Evolutionary conservation across 495 filamentous ascomycete genomes (phyloP).

Genomic region (Aspergillus ellipticus): DNA sequence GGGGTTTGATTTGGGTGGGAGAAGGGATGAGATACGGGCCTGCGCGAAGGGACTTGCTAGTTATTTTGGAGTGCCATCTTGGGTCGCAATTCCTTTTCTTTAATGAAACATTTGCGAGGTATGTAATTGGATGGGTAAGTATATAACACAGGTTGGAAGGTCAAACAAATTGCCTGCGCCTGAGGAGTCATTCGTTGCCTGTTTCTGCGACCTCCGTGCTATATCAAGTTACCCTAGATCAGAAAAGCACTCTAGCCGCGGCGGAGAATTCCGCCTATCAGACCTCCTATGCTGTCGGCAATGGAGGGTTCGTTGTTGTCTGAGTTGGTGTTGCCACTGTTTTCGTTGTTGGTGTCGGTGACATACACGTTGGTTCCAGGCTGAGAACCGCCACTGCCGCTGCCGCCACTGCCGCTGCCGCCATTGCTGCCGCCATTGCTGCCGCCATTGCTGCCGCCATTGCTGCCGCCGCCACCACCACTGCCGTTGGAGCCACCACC

Average conservation of each 20-base stretch:
- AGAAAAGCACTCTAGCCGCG: not conserved
- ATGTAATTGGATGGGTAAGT: too few relatives aligned
- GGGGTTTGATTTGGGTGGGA: not conserved
- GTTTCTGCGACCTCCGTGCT: too few relatives aligned
- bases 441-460: not conserved
- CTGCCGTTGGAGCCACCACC: not conserved
- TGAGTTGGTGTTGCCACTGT: not conserved
- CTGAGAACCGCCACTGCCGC: not conserved
- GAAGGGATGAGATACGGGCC: not conserved
- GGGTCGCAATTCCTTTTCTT: not conserved
- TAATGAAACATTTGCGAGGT: too few relatives aligned
- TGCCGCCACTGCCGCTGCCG: not conserved
- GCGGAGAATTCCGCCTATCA: not conserved
- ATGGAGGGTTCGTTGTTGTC: not conserved
- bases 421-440: not conserved
- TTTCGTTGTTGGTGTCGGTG: not conserved
- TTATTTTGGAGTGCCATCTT: not conserved
- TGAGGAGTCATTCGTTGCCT: too few relatives aligned
- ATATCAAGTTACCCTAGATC: too few relatives aligned
- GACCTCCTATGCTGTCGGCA: not conserved
- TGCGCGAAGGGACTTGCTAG: not conserved
- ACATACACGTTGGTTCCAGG: not conserved
- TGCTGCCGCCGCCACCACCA: not conserved
- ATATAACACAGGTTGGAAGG: too few relatives aligned
- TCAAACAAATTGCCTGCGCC: too few relatives aligned